A percentile compares a stretch with the other conserved stretches of the same genome.
phyloP scores from a whole-genome alignment of 805 yeast genomes.

The Yamadazyma kitorensis region DNA sequence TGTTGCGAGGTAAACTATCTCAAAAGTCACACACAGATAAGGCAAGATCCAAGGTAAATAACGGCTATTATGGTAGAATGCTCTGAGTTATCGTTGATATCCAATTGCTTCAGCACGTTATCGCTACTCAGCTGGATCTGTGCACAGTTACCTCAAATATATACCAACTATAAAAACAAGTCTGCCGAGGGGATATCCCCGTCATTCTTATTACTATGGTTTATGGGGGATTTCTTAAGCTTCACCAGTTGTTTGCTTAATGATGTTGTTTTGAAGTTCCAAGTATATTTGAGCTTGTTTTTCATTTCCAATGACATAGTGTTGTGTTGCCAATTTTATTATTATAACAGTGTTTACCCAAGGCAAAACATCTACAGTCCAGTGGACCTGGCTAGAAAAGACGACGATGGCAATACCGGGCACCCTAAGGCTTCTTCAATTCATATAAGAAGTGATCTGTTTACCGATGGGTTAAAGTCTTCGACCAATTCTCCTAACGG shows the following conservation, averaged over 20 bases:
- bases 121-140: constrained; percentile 64
- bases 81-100: constrained; percentile 11
- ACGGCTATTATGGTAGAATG: constrained; percentile 9
- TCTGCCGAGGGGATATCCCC: constrained; percentile 69
- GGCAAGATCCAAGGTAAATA: too few species aligned
- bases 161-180: constrained; percentile 53
- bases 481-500: constrained; percentile 12
- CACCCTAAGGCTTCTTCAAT: constrained; percentile 3
- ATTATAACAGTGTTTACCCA: constrained; percentile 38
- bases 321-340: constrained; percentile 40
- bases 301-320: constrained; percentile 38
- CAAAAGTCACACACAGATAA: too few species aligned
- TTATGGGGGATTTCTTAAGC: constrained; percentile 59
- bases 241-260: constrained; percentile 42
- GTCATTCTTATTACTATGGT: constrained; percentile 60
- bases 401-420: constrained; percentile 2
- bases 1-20: too few species aligned
- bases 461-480: constrained; percentile 5
- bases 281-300: constrained; percentile 37
- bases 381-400: constrained; percentile 2
- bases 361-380: constrained; percentile 1
- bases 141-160: constrained; percentile 72
- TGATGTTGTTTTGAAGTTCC: constrained; percentile 36
- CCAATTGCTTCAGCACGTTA: constrained; percentile 32
- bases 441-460: constrained; percentile 5